These are phyloP conservation scores for Pichia insulana DNA, from an alignment of 805 yeast species.

Conservation along the genomic window DNA sequence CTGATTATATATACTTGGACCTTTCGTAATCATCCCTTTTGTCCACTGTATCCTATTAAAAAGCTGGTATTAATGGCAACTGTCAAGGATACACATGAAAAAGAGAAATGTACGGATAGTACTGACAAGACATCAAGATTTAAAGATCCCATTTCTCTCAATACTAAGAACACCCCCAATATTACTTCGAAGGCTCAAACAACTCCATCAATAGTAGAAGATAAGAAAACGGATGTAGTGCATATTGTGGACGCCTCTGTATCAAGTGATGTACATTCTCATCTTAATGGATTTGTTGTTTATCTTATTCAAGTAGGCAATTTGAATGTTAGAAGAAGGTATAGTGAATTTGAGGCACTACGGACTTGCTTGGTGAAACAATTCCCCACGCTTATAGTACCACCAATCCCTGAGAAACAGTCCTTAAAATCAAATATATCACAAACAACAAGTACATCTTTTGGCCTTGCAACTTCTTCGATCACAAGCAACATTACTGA, in stretches of 20 bases:
- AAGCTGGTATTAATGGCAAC: too few relatives aligned
- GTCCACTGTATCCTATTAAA: too few relatives aligned
- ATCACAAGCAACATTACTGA: slow-evolving; percentile 1
- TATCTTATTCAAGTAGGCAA: slow-evolving; percentile 67
- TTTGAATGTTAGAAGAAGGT: slow-evolving; percentile 66
- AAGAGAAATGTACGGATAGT: too few relatives aligned
- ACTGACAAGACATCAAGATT: too few relatives aligned
- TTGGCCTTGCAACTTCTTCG: slow-evolving; percentile 15
- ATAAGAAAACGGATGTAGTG: slow-evolving; percentile 8
- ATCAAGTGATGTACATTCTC: slow-evolving; percentile 62
- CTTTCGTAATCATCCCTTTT: too few relatives aligned
- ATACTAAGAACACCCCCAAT: too few relatives aligned
- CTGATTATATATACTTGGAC: too few relatives aligned
- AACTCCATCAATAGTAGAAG: too few relatives aligned
- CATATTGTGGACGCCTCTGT: slow-evolving; percentile 74
- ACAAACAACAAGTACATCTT: slow-evolving; percentile 23
- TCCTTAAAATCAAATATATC: slow-evolving; percentile 35
- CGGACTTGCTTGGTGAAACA: slow-evolving; percentile 61
- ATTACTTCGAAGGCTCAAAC: too few relatives aligned
- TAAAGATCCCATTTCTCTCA: too few relatives aligned
- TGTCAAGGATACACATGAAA: too few relatives aligned
- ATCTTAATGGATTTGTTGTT: slow-evolving; percentile 49
- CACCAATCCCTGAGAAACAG: slow-evolving; percentile 90
- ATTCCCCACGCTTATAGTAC: slow-evolving; percentile 76
- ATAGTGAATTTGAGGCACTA: slow-evolving; percentile 85